Conservation (phyloP, 805 yeast genomes). For the Saturnispora ahearnii region DNA sequence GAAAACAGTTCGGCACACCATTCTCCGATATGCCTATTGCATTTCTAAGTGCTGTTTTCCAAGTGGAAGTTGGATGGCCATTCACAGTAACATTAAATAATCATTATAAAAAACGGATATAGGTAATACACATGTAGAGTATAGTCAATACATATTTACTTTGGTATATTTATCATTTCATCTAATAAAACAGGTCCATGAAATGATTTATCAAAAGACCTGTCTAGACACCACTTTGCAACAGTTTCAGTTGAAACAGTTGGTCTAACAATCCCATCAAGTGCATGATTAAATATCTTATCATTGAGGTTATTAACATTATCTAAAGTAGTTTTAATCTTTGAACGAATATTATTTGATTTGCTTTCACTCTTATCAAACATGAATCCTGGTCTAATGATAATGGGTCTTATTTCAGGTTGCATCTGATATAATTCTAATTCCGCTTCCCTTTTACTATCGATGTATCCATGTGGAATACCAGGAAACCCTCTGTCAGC, state of each 20-base stretch:
- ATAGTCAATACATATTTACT: neutral
- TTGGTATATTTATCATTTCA: slow-evolving; percentile 29
- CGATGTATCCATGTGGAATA: slow-evolving; percentile 61
- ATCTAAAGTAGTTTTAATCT: slow-evolving; percentile 36
- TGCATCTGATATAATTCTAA: slow-evolving; percentile 33
- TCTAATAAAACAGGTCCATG: slow-evolving; percentile 54
- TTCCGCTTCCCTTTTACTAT: slow-evolving; percentile 75
- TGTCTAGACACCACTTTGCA: slow-evolving; percentile 47
- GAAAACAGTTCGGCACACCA: neutral
- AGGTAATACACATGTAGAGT: neutral
- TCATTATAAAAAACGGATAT: neutral
- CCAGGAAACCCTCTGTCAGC: slow-evolving; percentile 69
- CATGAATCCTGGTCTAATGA: slow-evolving; percentile 80
- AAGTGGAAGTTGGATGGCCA: neutral
- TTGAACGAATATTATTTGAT: slow-evolving; percentile 22
- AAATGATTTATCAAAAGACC: slow-evolving; percentile 40
- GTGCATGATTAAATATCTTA: slow-evolving; percentile 31
- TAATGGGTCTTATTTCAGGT: slow-evolving; percentile 48
- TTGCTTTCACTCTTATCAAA: slow-evolving; percentile 41
- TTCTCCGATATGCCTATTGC: neutral
- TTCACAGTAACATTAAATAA: no score
- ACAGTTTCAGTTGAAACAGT: slow-evolving; percentile 61
- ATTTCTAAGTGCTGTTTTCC: neutral
- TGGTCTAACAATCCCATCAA: slow-evolving; percentile 49
- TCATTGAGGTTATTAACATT: slow-evolving; percentile 37